These are phyloP conservation scores for Pelargonium citronellum DNA, from an alignment of 441 rosid species.

Conservation along the genomic window DNA sequence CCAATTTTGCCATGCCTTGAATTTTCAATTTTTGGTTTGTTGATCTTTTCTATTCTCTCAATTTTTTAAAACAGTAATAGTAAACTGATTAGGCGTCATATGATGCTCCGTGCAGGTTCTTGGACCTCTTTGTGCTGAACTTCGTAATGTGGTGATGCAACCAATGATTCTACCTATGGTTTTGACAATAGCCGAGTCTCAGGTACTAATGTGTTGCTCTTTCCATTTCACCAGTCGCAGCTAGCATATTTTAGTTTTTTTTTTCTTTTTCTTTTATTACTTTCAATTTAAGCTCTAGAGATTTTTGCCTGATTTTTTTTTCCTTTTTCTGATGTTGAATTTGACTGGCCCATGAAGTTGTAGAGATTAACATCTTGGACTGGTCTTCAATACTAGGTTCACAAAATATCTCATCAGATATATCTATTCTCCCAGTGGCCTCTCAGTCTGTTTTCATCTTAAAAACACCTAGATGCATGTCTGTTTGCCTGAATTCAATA, in stretches of 20 bases:
- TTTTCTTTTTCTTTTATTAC: background rate
- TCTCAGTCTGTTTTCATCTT: background rate
- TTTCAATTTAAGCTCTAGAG: background rate
- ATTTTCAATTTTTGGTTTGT: background rate
- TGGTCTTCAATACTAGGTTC: background rate
- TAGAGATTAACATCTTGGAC: background rate
- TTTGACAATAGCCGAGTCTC: constrained; percentile 87
- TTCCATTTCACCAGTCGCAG: background rate
- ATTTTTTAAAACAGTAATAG: background rate
- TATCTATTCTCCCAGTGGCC: background rate
- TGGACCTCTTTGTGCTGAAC: constrained; percentile 94
- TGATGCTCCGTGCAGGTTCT: constrained; percentile 54
- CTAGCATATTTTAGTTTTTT: background rate
- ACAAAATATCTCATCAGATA: background rate
- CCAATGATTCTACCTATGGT: constrained; percentile 96
- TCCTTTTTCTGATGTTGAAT: background rate
- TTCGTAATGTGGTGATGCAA: constrained; percentile 93
- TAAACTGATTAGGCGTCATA: constrained; percentile 15
- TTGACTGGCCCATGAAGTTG: background rate
- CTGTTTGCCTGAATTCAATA: background rate
- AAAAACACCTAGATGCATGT: background rate
- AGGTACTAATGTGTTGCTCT: constrained; percentile 40
- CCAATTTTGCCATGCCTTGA: background rate
- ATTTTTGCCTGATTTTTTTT: background rate
- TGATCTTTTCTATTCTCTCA: constrained; percentile 11